Conservation (phyloP, 345 rosid genomes). For the Ricinus communis region DNA sequence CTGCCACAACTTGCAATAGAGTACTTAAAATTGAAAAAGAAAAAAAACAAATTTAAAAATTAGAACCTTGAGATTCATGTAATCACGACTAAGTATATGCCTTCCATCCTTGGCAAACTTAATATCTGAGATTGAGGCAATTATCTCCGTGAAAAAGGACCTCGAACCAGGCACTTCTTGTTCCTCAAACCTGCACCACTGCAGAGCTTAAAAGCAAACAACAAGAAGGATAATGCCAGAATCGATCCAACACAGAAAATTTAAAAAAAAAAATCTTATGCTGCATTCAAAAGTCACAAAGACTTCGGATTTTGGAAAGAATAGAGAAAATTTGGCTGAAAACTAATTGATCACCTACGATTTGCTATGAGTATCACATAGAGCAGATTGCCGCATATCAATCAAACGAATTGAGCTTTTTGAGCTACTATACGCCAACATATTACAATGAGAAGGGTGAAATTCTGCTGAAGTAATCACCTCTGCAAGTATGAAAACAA, state of each 20-base stretch:
- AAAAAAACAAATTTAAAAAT: background rate
- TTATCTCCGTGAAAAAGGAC: slow-evolving; percentile 91
- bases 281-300: background rate
- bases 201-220: background rate
- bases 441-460: slow-evolving; percentile 92
- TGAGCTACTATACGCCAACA: slow-evolving; percentile 95
- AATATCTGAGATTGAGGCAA: slow-evolving; percentile 89
- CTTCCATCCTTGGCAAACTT: slow-evolving; percentile 83
- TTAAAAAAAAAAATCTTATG: too few species aligned
- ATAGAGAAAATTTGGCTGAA: background rate
- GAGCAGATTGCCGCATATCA: slow-evolving; percentile 96
- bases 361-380: slow-evolving; percentile 89
- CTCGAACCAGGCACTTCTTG: slow-evolving; percentile 71
- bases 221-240: background rate
- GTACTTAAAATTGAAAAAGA: background rate
- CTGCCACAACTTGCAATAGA: background rate
- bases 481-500: slow-evolving; percentile 51
- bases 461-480: slow-evolving; percentile 98
- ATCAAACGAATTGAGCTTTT: slow-evolving; percentile 89
- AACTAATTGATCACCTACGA: slow-evolving; percentile 45
- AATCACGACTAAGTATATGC: slow-evolving; percentile 87
- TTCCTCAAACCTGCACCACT: slow-evolving; percentile 72
- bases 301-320: background rate
- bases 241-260: background rate
- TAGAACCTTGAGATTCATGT: slow-evolving; percentile 91